A percentile compares a stretch with the other conserved stretches of the same genome.
Evolutionary conservation across 225 moss, liverwort and hornwort species (phyloP).

Genomic region (Sphagnum tenellum): DNA sequence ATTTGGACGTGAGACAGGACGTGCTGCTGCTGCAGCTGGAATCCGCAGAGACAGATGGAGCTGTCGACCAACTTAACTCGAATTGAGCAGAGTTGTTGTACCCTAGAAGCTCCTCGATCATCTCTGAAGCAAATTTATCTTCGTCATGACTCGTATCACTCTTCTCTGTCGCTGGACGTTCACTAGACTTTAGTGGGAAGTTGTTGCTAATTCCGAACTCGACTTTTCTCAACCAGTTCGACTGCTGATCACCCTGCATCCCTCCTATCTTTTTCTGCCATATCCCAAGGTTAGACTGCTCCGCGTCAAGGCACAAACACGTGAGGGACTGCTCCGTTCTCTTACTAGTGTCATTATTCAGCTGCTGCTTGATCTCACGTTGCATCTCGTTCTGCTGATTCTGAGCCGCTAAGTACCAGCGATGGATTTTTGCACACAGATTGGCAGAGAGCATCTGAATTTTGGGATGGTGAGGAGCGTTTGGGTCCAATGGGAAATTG

Average conservation of each 20-base stretch:
- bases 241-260: constrained; percentile 9
- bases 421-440: constrained; percentile 48
- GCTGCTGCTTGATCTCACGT: background rate
- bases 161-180: too few species aligned
- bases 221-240: constrained; percentile 53
- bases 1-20: constrained; percentile 16
- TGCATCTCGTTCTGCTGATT: too few species aligned
- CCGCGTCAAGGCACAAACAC: constrained; percentile 46
- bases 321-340: constrained; percentile 32
- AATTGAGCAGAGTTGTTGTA: constrained; percentile 17
- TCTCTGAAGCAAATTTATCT: constrained; percentile 51
- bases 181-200: too few species aligned
- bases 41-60: constrained; percentile 27
- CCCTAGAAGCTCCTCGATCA: constrained; percentile 44
- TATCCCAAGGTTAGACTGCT: constrained; percentile 54
- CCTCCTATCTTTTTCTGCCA: constrained; percentile 52
- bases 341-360: background rate
- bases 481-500: constrained; percentile 48
- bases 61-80: constrained; percentile 14
- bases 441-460: constrained; percentile 50
- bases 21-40: constrained; percentile 36
- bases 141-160: constrained; percentile 30
- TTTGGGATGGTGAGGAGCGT: constrained; percentile 30
- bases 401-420: constrained; percentile 44
- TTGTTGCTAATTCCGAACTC: constrained; percentile 18